Evolutionary conservation across 139 green algal species (phyloP).

Genomic region (Eudorina sp.): DNA sequence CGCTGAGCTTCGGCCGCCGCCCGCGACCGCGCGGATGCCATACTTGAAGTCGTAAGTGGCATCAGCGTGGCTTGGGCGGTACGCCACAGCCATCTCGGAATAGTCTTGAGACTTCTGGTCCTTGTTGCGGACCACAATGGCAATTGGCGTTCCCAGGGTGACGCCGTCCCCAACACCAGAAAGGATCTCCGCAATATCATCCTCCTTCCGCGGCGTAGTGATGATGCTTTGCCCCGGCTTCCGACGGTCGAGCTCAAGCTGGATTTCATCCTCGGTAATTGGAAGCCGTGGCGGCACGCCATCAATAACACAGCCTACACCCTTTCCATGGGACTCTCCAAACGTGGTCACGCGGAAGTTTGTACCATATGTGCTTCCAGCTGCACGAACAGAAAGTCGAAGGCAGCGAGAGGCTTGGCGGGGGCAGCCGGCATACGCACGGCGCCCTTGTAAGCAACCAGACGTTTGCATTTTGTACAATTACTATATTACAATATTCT

Average conservation of each 20-base stretch:
- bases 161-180: conserved; percentile 85
- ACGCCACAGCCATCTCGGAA: conserved; percentile 90
- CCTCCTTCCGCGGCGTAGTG: conserved; percentile 97
- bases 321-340: conserved; percentile 95
- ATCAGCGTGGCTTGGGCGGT: conserved; percentile 96
- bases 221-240: conserved; percentile 97
- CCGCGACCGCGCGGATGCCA: conserved; percentile 95
- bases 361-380: conserved; percentile 91
- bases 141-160: conserved; percentile 94
- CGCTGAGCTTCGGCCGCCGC: conserved; percentile 95
- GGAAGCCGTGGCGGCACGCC: conserved; percentile 91
- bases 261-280: conserved; percentile 89
- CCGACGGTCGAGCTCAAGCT: conserved; percentile 88
- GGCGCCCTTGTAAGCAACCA: background rate
- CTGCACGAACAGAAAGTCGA: conserved; percentile 32
- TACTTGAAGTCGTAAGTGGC: conserved; percentile 99
- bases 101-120: conserved; percentile 93
- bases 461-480: conserved; percentile 28
- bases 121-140: conserved; percentile 97
- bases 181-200: conserved; percentile 94
- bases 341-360: conserved; percentile 97
- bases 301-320: conserved; percentile 98
- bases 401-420: conserved; percentile 14
- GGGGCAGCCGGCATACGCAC: background rate
- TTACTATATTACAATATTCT: background rate